Percentiles rank a stretch among this genome's conserved stretches.
These are phyloP conservation scores for Chalciporus pseudorubinellus DNA, from an alignment of 768 basidiomycete species.

Conservation along the genomic window DNA sequence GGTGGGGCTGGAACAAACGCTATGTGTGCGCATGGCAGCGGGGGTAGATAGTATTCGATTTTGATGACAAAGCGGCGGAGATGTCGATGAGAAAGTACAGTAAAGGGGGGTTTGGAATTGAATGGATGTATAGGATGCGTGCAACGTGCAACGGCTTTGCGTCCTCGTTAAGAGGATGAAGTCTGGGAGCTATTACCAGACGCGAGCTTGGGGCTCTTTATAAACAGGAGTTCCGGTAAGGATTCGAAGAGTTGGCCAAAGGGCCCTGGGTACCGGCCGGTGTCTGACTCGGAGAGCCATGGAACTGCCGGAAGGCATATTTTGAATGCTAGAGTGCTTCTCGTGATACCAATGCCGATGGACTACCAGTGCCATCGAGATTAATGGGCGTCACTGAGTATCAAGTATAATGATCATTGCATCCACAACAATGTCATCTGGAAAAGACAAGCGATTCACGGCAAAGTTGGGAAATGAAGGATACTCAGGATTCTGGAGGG, in stretches of 20 bases:
- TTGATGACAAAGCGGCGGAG: neutral
- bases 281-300: conserved; percentile 9
- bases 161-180: conserved; percentile 2
- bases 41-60: neutral
- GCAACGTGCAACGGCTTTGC: neutral
- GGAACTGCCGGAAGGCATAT: conserved; percentile 1
- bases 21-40: conserved; percentile 12
- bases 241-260: neutral
- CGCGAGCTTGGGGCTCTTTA: conserved; percentile 11
- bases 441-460: neutral
- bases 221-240: neutral
- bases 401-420: neutral
- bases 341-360: neutral
- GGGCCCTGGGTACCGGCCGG: conserved; percentile 1
- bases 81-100: neutral
- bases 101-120: neutral
- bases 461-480: neutral
- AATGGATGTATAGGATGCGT: neutral
- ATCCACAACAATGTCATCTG: neutral
- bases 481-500: neutral
- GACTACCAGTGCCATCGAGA: neutral
- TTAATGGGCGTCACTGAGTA: conserved; percentile 12
- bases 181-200: neutral
- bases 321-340: conserved; percentile 11
- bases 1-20: conserved; percentile 14